These are phyloP conservation scores for Plantago coronopus DNA, from an alignment of 305 asterid genomes.

Conservation along the genomic window DNA sequence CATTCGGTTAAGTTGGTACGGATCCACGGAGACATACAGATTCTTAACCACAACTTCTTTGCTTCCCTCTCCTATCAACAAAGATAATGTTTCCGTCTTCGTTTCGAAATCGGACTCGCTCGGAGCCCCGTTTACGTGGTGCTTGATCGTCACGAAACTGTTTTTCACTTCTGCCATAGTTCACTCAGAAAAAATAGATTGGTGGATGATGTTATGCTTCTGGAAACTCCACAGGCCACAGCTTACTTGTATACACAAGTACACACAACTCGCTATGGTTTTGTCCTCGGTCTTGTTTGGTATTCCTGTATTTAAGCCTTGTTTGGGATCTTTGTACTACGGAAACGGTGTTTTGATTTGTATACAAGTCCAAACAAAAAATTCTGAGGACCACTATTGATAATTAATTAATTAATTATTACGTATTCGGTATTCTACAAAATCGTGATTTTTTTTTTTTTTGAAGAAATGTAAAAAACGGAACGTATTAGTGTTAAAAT, in stretches of 20 bases:
- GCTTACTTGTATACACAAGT: not conserved
- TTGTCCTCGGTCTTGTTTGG: no score
- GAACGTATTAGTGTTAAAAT: no score
- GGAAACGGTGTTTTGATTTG: not conserved
- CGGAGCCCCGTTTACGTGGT: conserved; percentile 44
- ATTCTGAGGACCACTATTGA: not conserved
- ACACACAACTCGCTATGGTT: not conserved
- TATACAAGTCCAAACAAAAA: not conserved
- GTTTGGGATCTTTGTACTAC: not conserved
- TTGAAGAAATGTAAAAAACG: no score
- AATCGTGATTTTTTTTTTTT: no score
- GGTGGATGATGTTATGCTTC: not conserved
- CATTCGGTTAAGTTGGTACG: conserved; percentile 69
- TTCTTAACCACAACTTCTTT: conserved; percentile 44
- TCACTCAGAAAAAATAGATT: not conserved
- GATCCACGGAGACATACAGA: conserved; percentile 54
- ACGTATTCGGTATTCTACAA: no score
- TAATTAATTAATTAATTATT: no score
- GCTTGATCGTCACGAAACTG: conserved; percentile 34
- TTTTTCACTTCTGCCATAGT: conserved; percentile 37
- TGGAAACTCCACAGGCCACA: no score
- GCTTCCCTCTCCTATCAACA: conserved; percentile 9
- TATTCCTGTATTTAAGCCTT: not conserved
- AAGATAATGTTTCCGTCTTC: conserved; percentile 24
- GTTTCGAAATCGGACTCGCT: conserved; percentile 47